A percentile compares a stretch with the other conserved stretches of the same genome.
phyloP scores from a whole-genome alignment of 345 rosid genomes.

The Excoecaria cochinchinensis region DNA sequence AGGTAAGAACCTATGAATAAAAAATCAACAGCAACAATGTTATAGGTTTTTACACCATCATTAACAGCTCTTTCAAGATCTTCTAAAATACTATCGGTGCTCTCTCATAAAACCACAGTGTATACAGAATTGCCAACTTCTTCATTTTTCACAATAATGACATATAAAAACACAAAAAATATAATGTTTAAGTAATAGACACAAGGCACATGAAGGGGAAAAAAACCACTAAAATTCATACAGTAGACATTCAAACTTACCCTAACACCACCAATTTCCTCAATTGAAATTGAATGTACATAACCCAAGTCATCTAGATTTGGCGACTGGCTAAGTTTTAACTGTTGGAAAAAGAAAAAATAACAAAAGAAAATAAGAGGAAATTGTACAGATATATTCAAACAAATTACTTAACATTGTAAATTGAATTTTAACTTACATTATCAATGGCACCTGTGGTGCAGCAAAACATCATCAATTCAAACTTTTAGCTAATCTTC shows the following conservation, averaged over 20 bases:
- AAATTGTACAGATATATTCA: too few species aligned
- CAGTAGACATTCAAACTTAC: slow-evolving; percentile 43
- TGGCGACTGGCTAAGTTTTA: too few species aligned
- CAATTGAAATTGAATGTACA: too few species aligned
- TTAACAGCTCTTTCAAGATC: slow-evolving; percentile 99
- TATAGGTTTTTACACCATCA: slow-evolving; percentile 97
- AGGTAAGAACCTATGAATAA: neutral
- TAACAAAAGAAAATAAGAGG: too few species aligned
- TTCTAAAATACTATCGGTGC: slow-evolving; percentile 92
- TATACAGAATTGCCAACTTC: slow-evolving; percentile 86
- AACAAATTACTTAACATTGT: too few species aligned
- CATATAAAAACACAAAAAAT: slow-evolving; percentile 38
- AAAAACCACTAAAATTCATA: neutral
- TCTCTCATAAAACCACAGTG: slow-evolving; percentile 90
- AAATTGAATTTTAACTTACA: too few species aligned
- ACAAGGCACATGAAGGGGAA: neutral
- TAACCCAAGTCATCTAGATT: too few species aligned
- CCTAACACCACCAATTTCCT: too few species aligned
- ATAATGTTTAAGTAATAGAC: neutral
- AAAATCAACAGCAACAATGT: slow-evolving; percentile 65
- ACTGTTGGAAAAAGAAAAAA: too few species aligned
- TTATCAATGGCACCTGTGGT: too few species aligned
- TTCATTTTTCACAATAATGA: slow-evolving; percentile 82
- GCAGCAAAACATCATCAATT: too few species aligned
- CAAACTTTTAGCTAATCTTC: too few species aligned